Base-by-base conservation (phyloP, 1,139 yeast genomes). In the Blastobotrys illinoisensis region DNA sequence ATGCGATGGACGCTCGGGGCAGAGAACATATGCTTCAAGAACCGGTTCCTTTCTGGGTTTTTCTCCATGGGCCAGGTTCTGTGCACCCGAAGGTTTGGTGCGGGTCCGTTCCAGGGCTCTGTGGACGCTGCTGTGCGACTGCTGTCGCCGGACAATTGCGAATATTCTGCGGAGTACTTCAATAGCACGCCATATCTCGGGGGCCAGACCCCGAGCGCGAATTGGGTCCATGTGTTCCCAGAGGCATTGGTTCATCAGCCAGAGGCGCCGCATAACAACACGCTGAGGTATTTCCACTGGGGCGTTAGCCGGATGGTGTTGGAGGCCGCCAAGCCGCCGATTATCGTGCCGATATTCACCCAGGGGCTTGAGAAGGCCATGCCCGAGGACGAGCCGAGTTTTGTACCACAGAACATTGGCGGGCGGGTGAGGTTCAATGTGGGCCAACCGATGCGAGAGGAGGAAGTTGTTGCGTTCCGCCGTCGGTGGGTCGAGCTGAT, bases 1-100 rank as follows among this genome's bases (percentile, higher is more conserved):
- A 80, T 90, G 54, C 76, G 99, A 64, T 93, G 98, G 98, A 91
- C 97, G 5, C 76, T 93, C 59, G 99, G 96, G 0, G 98, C 99
- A 7, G 83, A 86, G 55, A 91, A 93, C 67, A 82, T 93, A 43
- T 91, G 98, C 67, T 93, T 93, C 69, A 81, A 83, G 24, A 61
- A 61, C 52, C 24, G 40, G 44, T 47, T 62, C 4, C 56, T 65
- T 7, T 49, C 64, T 19, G 54, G 57, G 40, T 91, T 89, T 66
- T 93, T 93, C 74, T 83, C 90, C 44, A 72, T 89, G 56, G 99
- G 99, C 2, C 91, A 91, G 70, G 86, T 90, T 16, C 74, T 93
- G 59, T 82, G 95, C 0, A 88, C 96, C 1, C 83, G 82, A 63
- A 74, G 99, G 59, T 91, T 90, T 68, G 99, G 99, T 1, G 82